These are phyloP conservation scores for Wallacemonas sp. DNA, from an alignment of 208 protist genomes.

Conservation along the genomic window DNA sequence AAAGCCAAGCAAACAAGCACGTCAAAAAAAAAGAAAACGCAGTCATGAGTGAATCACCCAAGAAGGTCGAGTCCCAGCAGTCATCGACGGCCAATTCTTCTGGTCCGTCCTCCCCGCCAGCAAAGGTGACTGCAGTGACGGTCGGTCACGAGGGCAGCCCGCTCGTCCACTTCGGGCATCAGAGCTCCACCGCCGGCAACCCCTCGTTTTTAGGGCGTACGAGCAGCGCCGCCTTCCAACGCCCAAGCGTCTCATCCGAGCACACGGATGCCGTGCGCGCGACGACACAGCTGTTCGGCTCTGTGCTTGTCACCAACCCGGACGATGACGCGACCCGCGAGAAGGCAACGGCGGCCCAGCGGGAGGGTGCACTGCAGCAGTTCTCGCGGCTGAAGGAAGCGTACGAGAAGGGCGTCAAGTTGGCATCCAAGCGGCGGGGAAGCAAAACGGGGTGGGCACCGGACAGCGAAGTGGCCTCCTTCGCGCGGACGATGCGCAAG, in stretches of 20 bases:
- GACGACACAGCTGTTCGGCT: constrained; percentile 14
- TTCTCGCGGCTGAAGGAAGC: constrained; percentile 9
- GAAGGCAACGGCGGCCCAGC: constrained; percentile 8
- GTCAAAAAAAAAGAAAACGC: too few relatives aligned
- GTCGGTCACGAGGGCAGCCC: background rate
- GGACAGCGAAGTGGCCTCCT: constrained; percentile 7
- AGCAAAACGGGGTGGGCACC: background rate
- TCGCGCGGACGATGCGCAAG: constrained; percentile 14
- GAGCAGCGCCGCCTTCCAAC: background rate
- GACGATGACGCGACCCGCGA: constrained; percentile 4
- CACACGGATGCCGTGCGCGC: background rate
- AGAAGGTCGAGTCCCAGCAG: background rate
- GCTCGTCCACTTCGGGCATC: constrained; percentile 1
- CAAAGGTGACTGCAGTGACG: background rate
- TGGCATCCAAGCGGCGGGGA: background rate
- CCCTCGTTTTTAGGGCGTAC: constrained; percentile 3
- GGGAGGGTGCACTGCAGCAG: constrained; percentile 5
- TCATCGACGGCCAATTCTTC: background rate
- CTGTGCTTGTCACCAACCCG: background rate
- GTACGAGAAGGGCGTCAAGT: constrained; percentile 9
- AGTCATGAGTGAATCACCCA: too few relatives aligned
- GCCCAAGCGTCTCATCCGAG: background rate
- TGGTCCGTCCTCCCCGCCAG: background rate
- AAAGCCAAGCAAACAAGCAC: too few relatives aligned
- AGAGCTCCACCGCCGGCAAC: background rate